These are phyloP conservation scores for Yarrowia keelungensis DNA, from an alignment of 805 yeast species.

Conservation along the genomic window DNA sequence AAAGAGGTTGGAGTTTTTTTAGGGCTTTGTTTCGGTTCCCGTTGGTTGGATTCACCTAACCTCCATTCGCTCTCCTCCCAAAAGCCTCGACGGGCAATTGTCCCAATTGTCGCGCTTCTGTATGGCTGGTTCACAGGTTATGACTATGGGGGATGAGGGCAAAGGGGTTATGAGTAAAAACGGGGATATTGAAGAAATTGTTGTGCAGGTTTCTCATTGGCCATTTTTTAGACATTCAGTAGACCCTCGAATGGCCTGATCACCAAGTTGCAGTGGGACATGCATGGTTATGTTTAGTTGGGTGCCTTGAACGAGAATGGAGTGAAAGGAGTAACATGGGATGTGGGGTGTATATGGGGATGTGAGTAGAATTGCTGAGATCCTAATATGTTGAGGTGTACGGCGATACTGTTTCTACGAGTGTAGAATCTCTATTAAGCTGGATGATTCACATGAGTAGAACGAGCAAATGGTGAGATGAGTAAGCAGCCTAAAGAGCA, in stretches of 20 bases:
- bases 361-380: no score
- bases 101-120: slow-evolving; percentile 30
- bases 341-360: neutral
- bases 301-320: neutral
- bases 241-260: neutral
- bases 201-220: no score
- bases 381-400: no score
- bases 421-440: no score
- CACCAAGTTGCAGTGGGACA: neutral
- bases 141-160: neutral
- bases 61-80: slow-evolving; percentile 9
- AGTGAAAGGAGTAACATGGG: neutral
- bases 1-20: neutral
- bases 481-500: no score
- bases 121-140: slow-evolving; percentile 36
- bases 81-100: neutral
- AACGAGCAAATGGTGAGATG: no score
- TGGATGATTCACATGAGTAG: no score
- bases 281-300: neutral
- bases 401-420: no score
- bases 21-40: neutral
- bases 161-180: no score
- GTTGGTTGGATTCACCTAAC: slow-evolving; percentile 4
- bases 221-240: neutral
- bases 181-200: no score